Percentiles rank a stretch among this genome's conserved stretches.
Evolutionary conservation across 1,139 yeast genomes (phyloP).

Genomic region (Lodderomyces oxycetoniae): DNA sequence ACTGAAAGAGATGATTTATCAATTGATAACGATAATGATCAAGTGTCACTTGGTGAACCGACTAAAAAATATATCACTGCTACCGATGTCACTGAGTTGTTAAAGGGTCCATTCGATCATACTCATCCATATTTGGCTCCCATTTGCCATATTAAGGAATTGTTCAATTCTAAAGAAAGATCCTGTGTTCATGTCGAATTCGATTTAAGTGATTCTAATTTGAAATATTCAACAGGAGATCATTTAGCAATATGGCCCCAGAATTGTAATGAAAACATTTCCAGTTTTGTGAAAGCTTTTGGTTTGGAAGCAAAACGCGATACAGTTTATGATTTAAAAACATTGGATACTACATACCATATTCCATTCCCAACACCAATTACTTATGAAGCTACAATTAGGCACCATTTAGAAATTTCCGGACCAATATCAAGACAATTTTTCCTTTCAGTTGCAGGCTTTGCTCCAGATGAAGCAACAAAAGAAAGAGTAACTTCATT

Average conservation of each 20-base stretch:
- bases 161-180: slow-evolving; percentile 64
- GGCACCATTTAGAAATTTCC: slow-evolving; percentile 85
- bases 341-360: slow-evolving; percentile 68
- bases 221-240: slow-evolving; percentile 91
- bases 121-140: slow-evolving; percentile 82
- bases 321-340: slow-evolving; percentile 57
- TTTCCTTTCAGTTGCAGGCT: slow-evolving; percentile 69
- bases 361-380: slow-evolving; percentile 88
- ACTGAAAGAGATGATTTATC: slow-evolving; percentile 27
- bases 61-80: slow-evolving; percentile 51
- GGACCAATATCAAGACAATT: slow-evolving; percentile 94
- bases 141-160: slow-evolving; percentile 56
- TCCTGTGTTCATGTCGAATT: slow-evolving; percentile 89
- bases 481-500: slow-evolving; percentile 50
- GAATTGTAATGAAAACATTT: slow-evolving; percentile 72
- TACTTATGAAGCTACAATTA: slow-evolving; percentile 78
- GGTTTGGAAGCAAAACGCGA: slow-evolving; percentile 53
- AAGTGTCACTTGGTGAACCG: slow-evolving; percentile 83
- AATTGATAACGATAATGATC: slow-evolving; percentile 27
- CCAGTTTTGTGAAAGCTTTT: slow-evolving; percentile 58
- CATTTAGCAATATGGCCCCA: slow-evolving; percentile 95
- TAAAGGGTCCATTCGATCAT: slow-evolving; percentile 78
- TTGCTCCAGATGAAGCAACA: slow-evolving; percentile 67
- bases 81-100: slow-evolving; percentile 25
- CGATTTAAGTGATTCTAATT: slow-evolving; percentile 68